Evolutionary conservation across 345 rosid genomes (phyloP), one percentile per base, ranked within the genome.

Genomic region (Noccaea bulbosa): DNA sequence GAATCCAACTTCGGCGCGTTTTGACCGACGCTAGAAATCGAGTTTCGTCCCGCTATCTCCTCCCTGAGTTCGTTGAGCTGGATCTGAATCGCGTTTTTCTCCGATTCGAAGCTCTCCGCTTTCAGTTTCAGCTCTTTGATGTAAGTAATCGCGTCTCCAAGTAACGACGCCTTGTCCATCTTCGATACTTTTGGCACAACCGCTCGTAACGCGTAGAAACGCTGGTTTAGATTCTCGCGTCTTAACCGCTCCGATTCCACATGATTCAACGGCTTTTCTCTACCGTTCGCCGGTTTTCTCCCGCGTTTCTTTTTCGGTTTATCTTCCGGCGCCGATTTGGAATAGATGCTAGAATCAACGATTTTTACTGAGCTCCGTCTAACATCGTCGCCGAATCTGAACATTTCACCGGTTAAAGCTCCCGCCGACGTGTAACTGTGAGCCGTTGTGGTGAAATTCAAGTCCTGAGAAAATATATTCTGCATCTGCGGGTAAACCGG

Each of bases 191-290:
- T 87, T 46, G 93, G 96, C 4, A 91, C 96, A 65, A 86, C 93
- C 22, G 97, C 91, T 45, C 96, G 83, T 43, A 91, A 80, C 2
- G 93, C 86, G 73, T 87, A 87, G 83, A 91, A 89, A 11, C 86
- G 73, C 78, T 84, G 83, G 90, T 87, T 91, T 32, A 89, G 88
- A 80, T 91, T 91, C 80, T 87, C 92, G n/a, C 97, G 83, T 73
- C 97, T 79, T 79, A 87, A 87, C 67, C 98, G 62, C 77, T 92
- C 96, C 0, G 98, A 89, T 74, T 92, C 92, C 33, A 89, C 98
- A 33, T 87, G 92, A 80, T 84, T 84, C 38, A 87, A 58, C n/a
- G 93, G 97, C 70, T 85, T 86, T 69, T 86, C 93, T 71, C 91
- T 72, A 8, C 91, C 89, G 39, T 93, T 82, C 1, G 87, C 87